Evolutionary conservation across 139 green algal genomes (phyloP).

Genomic region (Medakamo hakoo): DNA sequence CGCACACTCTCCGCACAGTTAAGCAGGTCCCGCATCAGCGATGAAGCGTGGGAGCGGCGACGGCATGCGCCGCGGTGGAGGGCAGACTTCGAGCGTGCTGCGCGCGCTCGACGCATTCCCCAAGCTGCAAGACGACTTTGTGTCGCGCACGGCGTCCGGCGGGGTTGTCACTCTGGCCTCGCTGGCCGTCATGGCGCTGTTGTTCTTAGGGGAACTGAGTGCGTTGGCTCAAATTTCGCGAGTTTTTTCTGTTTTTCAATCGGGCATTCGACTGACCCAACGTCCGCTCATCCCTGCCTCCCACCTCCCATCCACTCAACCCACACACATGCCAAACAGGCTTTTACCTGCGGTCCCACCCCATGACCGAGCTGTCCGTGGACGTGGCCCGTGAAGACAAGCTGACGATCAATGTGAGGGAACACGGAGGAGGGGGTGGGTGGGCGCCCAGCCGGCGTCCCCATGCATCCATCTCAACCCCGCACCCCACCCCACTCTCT

Average conservation of each 20-base stretch:
- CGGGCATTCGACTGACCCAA: background rate
- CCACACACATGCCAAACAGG: constrained; percentile 42
- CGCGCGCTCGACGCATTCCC: constrained; percentile 60
- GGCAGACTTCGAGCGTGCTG: too few species aligned
- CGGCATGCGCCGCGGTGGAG: too few species aligned
- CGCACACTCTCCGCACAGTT: too few species aligned
- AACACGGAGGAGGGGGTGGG: too few species aligned
- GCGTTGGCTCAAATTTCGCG: constrained; percentile 11
- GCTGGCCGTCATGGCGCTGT: constrained; percentile 66
- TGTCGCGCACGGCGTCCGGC: constrained; percentile 62
- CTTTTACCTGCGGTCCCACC: constrained; percentile 49
- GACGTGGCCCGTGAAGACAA: constrained; percentile 72
- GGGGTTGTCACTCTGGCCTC: constrained; percentile 86
- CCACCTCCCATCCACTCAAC: background rate
- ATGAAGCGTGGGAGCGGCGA: too few species aligned
- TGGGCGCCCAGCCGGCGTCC: background rate
- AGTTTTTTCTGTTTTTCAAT: background rate
- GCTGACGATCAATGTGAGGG: constrained; percentile 71
- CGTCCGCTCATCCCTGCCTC: background rate
- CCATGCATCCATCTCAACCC: background rate
- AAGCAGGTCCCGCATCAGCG: too few species aligned
- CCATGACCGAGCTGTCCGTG: constrained; percentile 65
- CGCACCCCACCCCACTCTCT: background rate
- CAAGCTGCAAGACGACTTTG: constrained; percentile 90
- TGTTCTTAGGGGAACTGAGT: constrained; percentile 87